Base-by-base conservation (phyloP, 139 green algal genomes). In the Prasinococcaceae sp. region DNA sequence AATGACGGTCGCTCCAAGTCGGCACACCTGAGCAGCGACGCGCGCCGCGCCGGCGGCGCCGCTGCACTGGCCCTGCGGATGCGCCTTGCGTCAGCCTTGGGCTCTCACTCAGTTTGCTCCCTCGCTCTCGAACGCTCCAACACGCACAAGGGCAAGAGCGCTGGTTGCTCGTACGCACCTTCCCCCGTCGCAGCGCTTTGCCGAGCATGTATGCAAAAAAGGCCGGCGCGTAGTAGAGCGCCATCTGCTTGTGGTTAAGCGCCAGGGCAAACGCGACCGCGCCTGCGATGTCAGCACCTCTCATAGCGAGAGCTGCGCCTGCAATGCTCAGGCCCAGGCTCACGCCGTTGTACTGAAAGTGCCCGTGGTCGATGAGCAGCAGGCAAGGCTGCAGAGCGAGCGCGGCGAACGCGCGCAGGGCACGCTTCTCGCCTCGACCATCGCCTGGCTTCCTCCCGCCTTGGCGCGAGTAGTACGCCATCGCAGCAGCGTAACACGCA, bases 271-370 rank as follows among this genome's bases (percentile, higher is more conserved):
- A 98, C 6, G 94, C 71, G 1, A 81, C 36, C 19, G 49, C 43
- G 1, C 57, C 85, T 23, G 83, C 22, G 10, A 76, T n/a, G 60
- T 79, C 27, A 66, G 29, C 35, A 10, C 58, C 33, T 35, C 3
- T 10, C 10, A 66, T 32, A n/a, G 76, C 30, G 30, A 45, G 42
- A 35, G 62, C 50, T 6, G 36, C 58, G 22, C 58, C 63, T 17
- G 37, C 43, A 6, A 70, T 72, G 45, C 78, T 51, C 37, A 92
- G 59, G 0, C 82, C 86, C 16, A 95, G 69, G 53, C 77, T 84
- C 38, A 95, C 89, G 69, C 68, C 75, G 67, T 95, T 95, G 70
- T 93, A 95, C 64, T 97, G 90, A 57, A 98, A 98, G 69, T 98
- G 90, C 2, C 86, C 90, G 58, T 98, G 90, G 73, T 98, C 90